Conservation (phyloP, 176 grass and related monocot species). For the Cenchrus purpureus region DNA sequence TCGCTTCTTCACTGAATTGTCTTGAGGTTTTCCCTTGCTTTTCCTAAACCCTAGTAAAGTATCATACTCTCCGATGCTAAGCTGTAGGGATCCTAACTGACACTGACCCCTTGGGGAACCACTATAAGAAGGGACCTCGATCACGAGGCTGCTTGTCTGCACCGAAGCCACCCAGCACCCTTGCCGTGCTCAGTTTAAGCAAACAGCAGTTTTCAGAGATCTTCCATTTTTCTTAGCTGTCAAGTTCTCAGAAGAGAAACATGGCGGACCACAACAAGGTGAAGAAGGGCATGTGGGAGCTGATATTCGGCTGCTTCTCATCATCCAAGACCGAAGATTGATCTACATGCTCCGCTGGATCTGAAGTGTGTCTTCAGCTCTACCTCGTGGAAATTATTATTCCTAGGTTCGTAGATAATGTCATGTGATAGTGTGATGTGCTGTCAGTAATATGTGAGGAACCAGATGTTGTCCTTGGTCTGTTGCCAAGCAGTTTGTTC, state of each 20-base stretch:
- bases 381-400: background rate
- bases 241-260: background rate
- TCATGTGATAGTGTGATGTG: background rate
- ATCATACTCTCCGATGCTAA: background rate
- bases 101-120: background rate
- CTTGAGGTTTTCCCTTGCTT: background rate
- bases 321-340: background rate
- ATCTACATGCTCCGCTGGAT: background rate
- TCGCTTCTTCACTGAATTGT: background rate
- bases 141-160: no score
- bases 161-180: background rate
- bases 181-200: background rate
- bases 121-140: background rate
- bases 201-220: background rate
- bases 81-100: background rate
- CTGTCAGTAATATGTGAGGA: background rate
- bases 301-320: constrained; percentile 36
- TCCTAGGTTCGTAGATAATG: background rate
- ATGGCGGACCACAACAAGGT: constrained; percentile 36
- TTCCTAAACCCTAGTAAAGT: constrained; percentile 1
- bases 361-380: background rate
- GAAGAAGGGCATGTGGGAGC: constrained; percentile 33
- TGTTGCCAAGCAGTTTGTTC: background rate
- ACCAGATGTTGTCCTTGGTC: background rate
- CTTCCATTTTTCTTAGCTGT: background rate